Conservation (phyloP, 2,329 filamentous ascomycete species). For the Colletotrichum sp. region DNA sequence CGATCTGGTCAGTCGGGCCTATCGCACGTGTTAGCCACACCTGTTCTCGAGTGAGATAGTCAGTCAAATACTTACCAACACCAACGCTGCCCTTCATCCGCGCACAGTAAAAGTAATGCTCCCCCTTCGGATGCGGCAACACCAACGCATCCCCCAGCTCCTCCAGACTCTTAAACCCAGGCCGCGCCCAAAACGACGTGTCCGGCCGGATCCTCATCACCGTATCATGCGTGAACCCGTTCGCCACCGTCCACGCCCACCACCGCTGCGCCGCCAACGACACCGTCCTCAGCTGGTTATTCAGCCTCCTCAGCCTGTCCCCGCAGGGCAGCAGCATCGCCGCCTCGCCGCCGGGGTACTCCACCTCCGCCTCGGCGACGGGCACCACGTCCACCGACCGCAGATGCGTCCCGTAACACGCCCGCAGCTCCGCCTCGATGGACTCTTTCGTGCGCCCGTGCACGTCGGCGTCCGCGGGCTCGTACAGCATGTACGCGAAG, state of each 20-base stretch:
- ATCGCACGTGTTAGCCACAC: background rate
- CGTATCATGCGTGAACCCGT: slow-evolving; percentile 12
- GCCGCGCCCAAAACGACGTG: slow-evolving; percentile 7
- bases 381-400: background rate
- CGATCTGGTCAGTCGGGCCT: slow-evolving; percentile 20
- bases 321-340: slow-evolving; percentile 8
- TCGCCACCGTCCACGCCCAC: slow-evolving; percentile 18
- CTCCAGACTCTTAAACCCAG: slow-evolving; percentile 10
- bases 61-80: slow-evolving; percentile 23
- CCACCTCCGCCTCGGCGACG: background rate
- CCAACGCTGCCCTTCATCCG: slow-evolving; percentile 14
- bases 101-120: slow-evolving; percentile 21
- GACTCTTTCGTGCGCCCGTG: background rate
- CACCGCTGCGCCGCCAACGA: slow-evolving; percentile 2
- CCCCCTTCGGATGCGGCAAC: slow-evolving; percentile 15
- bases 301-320: background rate
- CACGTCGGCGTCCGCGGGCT: background rate
- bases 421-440: slow-evolving; percentile 9
- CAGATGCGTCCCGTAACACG: slow-evolving; percentile 18
- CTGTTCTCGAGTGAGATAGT: too few species aligned
- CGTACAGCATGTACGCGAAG: slow-evolving; percentile 16
- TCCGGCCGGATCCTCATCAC: slow-evolving; percentile 18
- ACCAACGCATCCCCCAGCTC: slow-evolving; percentile 15
- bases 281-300: slow-evolving; percentile 16
- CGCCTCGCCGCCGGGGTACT: slow-evolving; percentile 11